Base-by-base conservation (phyloP, 352 stramenopile species). In the Pythium brachiatum region DNA sequence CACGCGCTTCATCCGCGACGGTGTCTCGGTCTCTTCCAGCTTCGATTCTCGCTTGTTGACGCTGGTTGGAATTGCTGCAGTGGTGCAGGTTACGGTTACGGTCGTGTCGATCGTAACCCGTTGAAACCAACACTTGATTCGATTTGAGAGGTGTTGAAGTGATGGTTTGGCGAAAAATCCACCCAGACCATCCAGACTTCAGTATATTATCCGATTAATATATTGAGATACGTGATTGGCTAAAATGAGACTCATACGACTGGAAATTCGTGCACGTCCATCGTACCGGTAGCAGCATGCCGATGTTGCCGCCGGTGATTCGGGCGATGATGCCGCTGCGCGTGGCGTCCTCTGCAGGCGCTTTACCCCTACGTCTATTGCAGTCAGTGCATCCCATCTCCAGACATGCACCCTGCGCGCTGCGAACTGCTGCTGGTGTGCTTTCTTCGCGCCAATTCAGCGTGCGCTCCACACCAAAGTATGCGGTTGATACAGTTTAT, bases 1-100 rank as follows among this genome's bases (percentile, higher is more conserved):
- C 43, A 60, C 55, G 47, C 55, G 47, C 54, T 60, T 63, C 62
- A 63, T 60, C 39, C 32, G 44, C 31, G 23, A 21, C n/a, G 16
- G n/a, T 20, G 32, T 57, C 47, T 56, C 32, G 8, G 44, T 43
- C 47, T 43, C 15, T 23, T 52, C 18, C 3, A 7, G 2, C 20
- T 55, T 34, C 31, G 31, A 25, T 32, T 6, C 13, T 41, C 4
- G 21, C 25, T 31, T 56, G 18, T 21, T 48, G n/a, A 26, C 41
- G n/a, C 13, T 48, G 41, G 41, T 48, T 48, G 41, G 21, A 48
- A 27, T 46, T 15, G 11, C 5, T 46, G 38, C 5, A 5, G 38
- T 20, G 20, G 26, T 20, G 41, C 13, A 23, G 38, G 38, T 20
- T 46, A 46, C 38, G 38, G 6, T 46, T 23, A 18, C 11, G 16